Evolutionary conservation across 805 yeast genomes (phyloP).

Genomic region (Pichia ethanolica): DNA sequence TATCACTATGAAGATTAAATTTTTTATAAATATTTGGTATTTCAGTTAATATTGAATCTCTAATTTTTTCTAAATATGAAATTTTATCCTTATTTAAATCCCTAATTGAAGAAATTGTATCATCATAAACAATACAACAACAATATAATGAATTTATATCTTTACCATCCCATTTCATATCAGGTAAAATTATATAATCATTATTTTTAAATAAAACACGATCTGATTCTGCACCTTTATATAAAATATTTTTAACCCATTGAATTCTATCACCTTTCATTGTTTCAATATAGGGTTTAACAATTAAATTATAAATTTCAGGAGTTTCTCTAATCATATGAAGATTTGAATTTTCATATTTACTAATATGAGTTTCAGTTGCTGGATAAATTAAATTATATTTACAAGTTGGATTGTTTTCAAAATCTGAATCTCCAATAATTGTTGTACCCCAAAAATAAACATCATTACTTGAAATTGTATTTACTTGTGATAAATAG

Average conservation of each 20-base stretch:
- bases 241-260: slow-evolving; percentile 86
- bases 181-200: slow-evolving; percentile 74
- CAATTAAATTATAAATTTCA: slow-evolving; percentile 51
- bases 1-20: slow-evolving; percentile 39
- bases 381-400: slow-evolving; percentile 84
- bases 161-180: slow-evolving; percentile 91
- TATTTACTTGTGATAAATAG: slow-evolving; percentile 19
- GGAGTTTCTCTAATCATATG: slow-evolving; percentile 79
- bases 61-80: slow-evolving; percentile 46
- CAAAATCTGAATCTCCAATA: slow-evolving; percentile 37
- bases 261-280: slow-evolving; percentile 72
- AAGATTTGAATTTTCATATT: slow-evolving; percentile 53
- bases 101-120: slow-evolving; percentile 64
- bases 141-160: slow-evolving; percentile 66
- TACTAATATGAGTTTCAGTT: slow-evolving; percentile 72
- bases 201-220: slow-evolving; percentile 64
- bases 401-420: slow-evolving; percentile 52
- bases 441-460: slow-evolving; percentile 68
- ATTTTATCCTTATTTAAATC: slow-evolving; percentile 59
- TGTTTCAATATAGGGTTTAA: slow-evolving; percentile 67
- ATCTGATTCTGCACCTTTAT: slow-evolving; percentile 78
- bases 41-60: slow-evolving; percentile 36
- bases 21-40: slow-evolving; percentile 38
- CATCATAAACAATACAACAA: slow-evolving; percentile 65
- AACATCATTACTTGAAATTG: slow-evolving; percentile 68